phyloP scores from a whole-genome alignment of 352 stramenopile species.

The Globisporangium takayamanum region DNA sequence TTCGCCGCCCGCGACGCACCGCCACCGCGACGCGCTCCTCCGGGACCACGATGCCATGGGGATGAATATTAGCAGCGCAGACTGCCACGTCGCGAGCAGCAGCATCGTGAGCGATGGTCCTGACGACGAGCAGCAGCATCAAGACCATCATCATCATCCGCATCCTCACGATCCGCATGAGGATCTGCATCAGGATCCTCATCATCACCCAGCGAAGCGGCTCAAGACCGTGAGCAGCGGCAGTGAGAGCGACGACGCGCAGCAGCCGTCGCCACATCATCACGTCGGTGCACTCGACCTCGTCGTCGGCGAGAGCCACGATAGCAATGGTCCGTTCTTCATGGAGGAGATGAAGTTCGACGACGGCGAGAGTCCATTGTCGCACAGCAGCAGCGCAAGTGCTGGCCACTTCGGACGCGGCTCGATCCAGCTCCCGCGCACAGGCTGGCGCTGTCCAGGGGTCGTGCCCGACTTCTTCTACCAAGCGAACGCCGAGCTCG shows the following conservation, averaged over 20 bases:
- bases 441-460: constrained; percentile 51
- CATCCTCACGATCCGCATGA: too few species aligned
- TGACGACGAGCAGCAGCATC: background rate
- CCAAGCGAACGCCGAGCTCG: constrained; percentile 35
- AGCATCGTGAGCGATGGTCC: background rate
- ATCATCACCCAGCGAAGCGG: constrained; percentile 14
- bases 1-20: background rate
- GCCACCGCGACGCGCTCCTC: constrained; percentile 9
- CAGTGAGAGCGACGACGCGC: constrained; percentile 15
- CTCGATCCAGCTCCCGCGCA: constrained; percentile 38
- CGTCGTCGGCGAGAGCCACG: constrained; percentile 3
- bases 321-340: constrained; percentile 16
- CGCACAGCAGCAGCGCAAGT: background rate
- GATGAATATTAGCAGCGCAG: background rate
- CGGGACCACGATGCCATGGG: constrained; percentile 8
- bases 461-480: constrained; percentile 56
- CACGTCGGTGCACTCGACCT: constrained; percentile 11
- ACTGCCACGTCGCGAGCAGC: background rate
- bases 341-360: constrained; percentile 21
- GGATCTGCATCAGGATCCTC: too few species aligned
- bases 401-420: background rate
- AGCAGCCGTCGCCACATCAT: background rate
- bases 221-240: constrained; percentile 13
- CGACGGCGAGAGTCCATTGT: constrained; percentile 5
- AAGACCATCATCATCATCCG: background rate